These are phyloP conservation scores for Myotisia sp. DNA, from an alignment of 2,329 filamentous ascomycete species.

Conservation along the genomic window DNA sequence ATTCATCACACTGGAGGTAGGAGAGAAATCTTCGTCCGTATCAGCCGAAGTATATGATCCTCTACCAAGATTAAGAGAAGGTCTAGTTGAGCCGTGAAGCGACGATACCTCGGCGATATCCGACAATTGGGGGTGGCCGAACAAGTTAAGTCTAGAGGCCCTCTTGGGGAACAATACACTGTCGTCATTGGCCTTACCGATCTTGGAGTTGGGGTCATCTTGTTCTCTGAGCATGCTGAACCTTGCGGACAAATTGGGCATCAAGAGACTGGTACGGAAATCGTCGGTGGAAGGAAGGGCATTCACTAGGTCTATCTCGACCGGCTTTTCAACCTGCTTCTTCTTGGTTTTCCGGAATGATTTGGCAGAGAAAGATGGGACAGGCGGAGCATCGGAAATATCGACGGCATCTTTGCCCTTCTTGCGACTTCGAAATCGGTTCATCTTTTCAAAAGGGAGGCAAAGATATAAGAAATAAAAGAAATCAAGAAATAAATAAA, in stretches of 20 bases:
- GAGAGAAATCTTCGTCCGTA: conserved; percentile 51
- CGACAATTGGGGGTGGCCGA: conserved; percentile 50
- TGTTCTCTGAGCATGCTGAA: conserved; percentile 97
- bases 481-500: conserved; percentile 3
- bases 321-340: conserved; percentile 38
- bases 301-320: conserved; percentile 54
- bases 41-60: conserved; percentile 50
- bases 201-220: conserved; percentile 73
- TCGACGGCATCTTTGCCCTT: conserved; percentile 22
- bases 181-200: conserved; percentile 90
- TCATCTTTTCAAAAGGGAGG: conserved; percentile 21
- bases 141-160: conserved; percentile 62
- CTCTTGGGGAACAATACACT: conserved; percentile 76
- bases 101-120: conserved; percentile 91
- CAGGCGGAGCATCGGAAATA: conserved; percentile 13
- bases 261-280: conserved; percentile 87
- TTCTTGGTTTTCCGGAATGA: conserved; percentile 40
- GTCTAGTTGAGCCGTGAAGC: conserved; percentile 45
- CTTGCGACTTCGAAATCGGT: conserved; percentile 29
- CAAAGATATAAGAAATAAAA: conserved; percentile 4
- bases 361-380: conserved; percentile 23
- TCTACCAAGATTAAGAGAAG: conserved; percentile 46
- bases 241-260: conserved; percentile 85
- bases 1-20: conserved; percentile 58
- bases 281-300: conserved; percentile 73